phyloP scores from a whole-genome alignment of 495 filamentous ascomycete genomes.

The Neurospora sp. region DNA sequence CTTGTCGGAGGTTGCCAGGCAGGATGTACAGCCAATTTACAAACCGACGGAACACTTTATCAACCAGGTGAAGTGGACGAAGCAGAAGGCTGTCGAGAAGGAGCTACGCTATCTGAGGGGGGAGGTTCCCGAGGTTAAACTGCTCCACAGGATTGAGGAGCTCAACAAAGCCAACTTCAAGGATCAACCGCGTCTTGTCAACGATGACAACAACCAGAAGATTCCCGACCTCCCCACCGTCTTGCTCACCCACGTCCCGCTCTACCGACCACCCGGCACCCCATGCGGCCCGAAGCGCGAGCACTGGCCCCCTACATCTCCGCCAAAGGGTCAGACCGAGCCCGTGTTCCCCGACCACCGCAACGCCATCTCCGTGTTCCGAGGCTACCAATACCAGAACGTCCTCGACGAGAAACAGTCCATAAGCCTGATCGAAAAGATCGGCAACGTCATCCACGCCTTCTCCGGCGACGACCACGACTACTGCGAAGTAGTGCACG shows the following conservation, averaged over 20 bases:
- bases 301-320: conserved; percentile 59
- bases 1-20: conserved; percentile 29
- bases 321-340: conserved; percentile 41
- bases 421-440: conserved; percentile 54
- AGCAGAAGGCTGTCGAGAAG: conserved; percentile 42
- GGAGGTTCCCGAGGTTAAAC: conserved; percentile 35
- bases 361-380: conserved; percentile 63
- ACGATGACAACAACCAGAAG: conserved; percentile 7
- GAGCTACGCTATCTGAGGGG: conserved; percentile 45
- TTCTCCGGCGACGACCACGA: conserved; percentile 98
- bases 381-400: conserved; percentile 95
- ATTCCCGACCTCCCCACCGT: conserved; percentile 63
- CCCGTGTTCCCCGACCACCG: conserved; percentile 58
- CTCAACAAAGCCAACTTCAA: conserved; percentile 30
- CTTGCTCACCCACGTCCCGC: conserved; percentile 81
- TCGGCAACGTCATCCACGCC: conserved; percentile 66
- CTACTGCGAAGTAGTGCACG: conserved; percentile 84
- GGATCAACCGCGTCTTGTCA: conserved; percentile 28
- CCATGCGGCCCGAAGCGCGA: conserved; percentile 89
- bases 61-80: conserved; percentile 42
- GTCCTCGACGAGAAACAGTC: conserved; percentile 71
- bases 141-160: conserved; percentile 44
- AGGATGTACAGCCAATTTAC: conserved; percentile 53
- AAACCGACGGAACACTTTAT: conserved; percentile 70
- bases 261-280: conserved; percentile 70